A percentile compares a stretch with the other conserved stretches of the same genome.
phyloP scores from a whole-genome alignment of 192 early-diverging fungal species.

The Entophlyctis luteolus region DNA sequence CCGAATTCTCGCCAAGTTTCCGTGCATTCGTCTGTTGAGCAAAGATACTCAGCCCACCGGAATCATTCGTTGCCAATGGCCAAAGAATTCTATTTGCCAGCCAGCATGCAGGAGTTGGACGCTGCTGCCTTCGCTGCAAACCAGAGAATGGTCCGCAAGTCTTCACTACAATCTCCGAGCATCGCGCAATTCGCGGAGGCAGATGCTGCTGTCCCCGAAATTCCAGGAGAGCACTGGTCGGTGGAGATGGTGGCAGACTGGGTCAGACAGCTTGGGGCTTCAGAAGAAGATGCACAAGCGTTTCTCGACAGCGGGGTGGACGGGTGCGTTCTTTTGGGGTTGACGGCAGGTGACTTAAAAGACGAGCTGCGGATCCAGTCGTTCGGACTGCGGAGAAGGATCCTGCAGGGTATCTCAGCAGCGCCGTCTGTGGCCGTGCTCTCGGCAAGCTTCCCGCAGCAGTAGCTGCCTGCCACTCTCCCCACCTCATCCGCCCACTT shows the following conservation, averaged over 20 bases:
- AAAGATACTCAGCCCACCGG: too few relatives aligned
- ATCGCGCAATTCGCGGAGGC: not conserved
- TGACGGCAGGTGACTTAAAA: conserved; percentile 7
- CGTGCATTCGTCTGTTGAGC: not conserved
- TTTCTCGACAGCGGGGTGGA: conserved; percentile 3
- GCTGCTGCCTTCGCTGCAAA: not conserved
- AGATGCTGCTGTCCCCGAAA: not conserved
- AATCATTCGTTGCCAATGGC: not conserved
- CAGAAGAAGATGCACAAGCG: not conserved
- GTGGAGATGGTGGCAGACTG: conserved; percentile 12
- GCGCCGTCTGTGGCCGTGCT: too few relatives aligned
- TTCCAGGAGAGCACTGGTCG: not conserved
- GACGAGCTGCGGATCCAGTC: too few relatives aligned
- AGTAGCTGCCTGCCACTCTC: too few relatives aligned
- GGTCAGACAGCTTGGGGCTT: not conserved
- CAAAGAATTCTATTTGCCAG: not conserved
- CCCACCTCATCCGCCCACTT: too few relatives aligned
- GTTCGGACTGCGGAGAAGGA: too few relatives aligned
- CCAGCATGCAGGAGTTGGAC: not conserved
- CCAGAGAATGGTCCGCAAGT: not conserved
- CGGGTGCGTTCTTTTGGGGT: not conserved
- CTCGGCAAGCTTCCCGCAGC: too few relatives aligned
- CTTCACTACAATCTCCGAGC: not conserved
- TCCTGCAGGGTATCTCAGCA: too few relatives aligned
- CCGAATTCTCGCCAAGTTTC: not conserved